phyloP scores from a whole-genome alignment of 2,329 filamentous ascomycete genomes.

The Cladosporium sp. region DNA sequence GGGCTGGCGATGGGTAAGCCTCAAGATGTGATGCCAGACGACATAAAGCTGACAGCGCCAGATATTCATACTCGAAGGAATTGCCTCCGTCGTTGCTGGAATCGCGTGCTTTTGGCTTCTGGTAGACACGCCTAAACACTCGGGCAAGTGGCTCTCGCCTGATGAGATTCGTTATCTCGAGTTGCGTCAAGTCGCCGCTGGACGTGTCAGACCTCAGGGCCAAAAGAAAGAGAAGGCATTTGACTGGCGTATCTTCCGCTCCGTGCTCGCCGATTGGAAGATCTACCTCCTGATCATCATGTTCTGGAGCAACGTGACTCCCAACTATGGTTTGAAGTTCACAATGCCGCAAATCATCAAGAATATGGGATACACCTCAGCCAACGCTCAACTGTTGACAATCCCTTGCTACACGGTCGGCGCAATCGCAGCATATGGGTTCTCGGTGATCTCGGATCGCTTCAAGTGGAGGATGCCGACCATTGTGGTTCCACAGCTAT shows the following conservation, averaged over 20 bases:
- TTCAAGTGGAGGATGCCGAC: constrained; percentile 28
- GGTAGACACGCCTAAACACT: constrained; percentile 56
- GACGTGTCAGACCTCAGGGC: constrained; percentile 34
- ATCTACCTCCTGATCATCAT: constrained; percentile 41
- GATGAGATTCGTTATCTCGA: constrained; percentile 27
- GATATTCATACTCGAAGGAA: constrained; percentile 20
- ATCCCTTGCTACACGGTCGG: constrained; percentile 28
- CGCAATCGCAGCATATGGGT: constrained; percentile 27
- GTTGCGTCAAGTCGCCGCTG: constrained; percentile 3
- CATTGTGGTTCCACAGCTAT: constrained; percentile 20
- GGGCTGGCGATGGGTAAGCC: constrained; percentile 35
- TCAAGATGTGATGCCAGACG: neutral
- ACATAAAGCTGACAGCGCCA: neutral
- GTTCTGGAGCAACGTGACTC: constrained; percentile 26
- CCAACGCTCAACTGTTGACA: constrained; percentile 23
- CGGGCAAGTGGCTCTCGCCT: constrained; percentile 53
- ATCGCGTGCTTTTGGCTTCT: constrained; percentile 38
- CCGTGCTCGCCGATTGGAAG: constrained; percentile 47
- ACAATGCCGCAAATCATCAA: constrained; percentile 19
- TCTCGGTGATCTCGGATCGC: constrained; percentile 28
- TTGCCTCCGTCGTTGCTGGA: constrained; percentile 36
- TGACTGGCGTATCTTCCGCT: constrained; percentile 34
- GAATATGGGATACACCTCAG: constrained; percentile 22
- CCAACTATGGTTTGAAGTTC: constrained; percentile 28
- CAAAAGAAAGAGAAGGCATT: constrained; percentile 33